Conservation (phyloP, 306 rosid genomes). For the Castanea sativa region DNA sequence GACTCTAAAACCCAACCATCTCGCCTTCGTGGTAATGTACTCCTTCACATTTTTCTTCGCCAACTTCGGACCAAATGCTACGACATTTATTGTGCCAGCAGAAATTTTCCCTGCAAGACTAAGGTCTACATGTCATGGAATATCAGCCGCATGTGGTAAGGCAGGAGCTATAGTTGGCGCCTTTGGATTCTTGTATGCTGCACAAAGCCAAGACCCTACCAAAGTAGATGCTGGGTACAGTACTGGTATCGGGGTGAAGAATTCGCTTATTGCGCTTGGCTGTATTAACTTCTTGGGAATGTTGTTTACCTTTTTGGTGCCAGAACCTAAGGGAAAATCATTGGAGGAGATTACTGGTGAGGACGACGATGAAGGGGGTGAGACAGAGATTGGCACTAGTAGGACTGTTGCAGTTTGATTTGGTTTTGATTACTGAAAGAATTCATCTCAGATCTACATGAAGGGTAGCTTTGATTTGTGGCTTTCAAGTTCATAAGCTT, state of each 20-base stretch:
- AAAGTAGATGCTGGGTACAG: conserved; percentile 1
- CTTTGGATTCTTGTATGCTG: conserved; percentile 14
- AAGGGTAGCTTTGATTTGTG: background rate
- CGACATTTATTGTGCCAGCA: conserved; percentile 18
- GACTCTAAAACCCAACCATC: background rate
- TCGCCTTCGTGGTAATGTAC: background rate
- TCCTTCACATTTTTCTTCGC: conserved; percentile 11
- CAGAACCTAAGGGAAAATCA: conserved; percentile 14
- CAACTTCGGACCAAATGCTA: conserved; percentile 13
- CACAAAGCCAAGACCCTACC: background rate
- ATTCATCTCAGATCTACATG: background rate
- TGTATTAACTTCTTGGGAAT: conserved; percentile 9
- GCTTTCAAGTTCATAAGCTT: background rate
- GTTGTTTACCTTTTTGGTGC: conserved; percentile 8
- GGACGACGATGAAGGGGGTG: background rate
- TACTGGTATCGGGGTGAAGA: conserved; percentile 6
- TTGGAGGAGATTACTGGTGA: conserved; percentile 13
- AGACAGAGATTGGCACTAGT: background rate
- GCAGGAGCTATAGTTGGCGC: conserved; percentile 14
- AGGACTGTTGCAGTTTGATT: background rate
- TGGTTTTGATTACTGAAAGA: background rate
- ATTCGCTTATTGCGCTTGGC: conserved; percentile 3
- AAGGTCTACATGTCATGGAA: conserved; percentile 15
- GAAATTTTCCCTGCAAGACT: conserved; percentile 18
- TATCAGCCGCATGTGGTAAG: background rate